Conservation (phyloP, 257 asterid species). For the Leonotis leonurus region DNA sequence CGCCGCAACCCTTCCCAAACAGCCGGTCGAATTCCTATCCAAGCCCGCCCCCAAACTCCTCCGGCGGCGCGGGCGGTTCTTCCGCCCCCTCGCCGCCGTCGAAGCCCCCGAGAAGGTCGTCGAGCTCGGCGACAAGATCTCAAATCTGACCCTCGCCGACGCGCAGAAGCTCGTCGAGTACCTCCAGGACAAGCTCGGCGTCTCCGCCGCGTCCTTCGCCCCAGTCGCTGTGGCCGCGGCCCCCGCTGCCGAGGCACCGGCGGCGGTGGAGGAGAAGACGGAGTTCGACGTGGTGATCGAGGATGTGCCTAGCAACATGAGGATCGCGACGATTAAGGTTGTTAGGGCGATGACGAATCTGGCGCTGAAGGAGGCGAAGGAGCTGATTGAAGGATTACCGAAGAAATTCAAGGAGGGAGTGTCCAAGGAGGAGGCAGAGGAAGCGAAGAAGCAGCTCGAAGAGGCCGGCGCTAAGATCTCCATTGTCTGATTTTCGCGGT, state of each 20-base stretch:
- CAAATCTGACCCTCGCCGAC: slow-evolving; percentile 70
- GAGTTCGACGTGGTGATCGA: slow-evolving; percentile 83
- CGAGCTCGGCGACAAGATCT: slow-evolving; percentile 74
- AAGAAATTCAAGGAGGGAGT: slow-evolving; percentile 76
- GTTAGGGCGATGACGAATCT: slow-evolving; percentile 74
- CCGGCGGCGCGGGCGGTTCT: slow-evolving; percentile 38
- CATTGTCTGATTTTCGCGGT: slow-evolving; percentile 32
- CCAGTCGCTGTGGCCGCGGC: slow-evolving; percentile 60
- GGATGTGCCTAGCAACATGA: slow-evolving; percentile 70
- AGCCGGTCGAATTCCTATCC: slow-evolving; percentile 26
- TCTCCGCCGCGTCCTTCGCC: slow-evolving; percentile 85
- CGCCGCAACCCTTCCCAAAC: slow-evolving; percentile 30
- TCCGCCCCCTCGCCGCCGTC: slow-evolving; percentile 68
- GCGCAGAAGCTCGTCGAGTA: slow-evolving; percentile 98
- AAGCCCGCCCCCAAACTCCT: slow-evolving; percentile 23
- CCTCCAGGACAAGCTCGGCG: slow-evolving; percentile 95
- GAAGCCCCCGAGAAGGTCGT: slow-evolving; percentile 90
- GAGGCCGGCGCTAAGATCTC: slow-evolving; percentile 71
- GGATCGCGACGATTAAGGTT: slow-evolving; percentile 75
- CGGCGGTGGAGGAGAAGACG: slow-evolving; percentile 86
- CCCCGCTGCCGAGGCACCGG: slow-evolving; percentile 39
- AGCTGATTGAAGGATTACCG: slow-evolving; percentile 78
- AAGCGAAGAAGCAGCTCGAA: slow-evolving; percentile 81
- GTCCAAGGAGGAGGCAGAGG: slow-evolving; percentile 74
- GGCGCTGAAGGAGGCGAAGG: slow-evolving; percentile 80